Evolutionary conservation across 208 protist genomes (phyloP).

Genomic region (Leishmania arabica): DNA sequence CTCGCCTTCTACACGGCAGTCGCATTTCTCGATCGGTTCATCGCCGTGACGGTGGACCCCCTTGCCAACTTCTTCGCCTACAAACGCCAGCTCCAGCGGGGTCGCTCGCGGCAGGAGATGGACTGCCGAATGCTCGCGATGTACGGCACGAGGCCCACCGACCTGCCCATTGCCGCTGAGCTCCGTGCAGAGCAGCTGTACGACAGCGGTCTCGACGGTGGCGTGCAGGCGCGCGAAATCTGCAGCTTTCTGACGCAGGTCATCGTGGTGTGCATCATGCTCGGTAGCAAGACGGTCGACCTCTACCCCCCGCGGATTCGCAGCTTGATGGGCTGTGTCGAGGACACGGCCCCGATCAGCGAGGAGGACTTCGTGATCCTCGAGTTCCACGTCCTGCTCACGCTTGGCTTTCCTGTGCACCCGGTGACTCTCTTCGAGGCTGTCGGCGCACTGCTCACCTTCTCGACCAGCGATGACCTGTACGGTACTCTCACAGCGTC

Average conservation of each 20-base stretch:
- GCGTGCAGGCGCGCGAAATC: constrained; percentile 32
- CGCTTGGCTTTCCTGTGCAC: constrained; percentile 40
- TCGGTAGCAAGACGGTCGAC: constrained; percentile 78
- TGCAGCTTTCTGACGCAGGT: constrained; percentile 73
- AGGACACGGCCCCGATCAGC: constrained; percentile 38
- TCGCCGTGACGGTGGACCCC: constrained; percentile 42
- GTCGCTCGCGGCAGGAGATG: constrained; percentile 21
- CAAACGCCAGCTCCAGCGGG: constrained; percentile 16
- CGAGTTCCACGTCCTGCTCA: constrained; percentile 49
- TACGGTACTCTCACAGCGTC: constrained; percentile 26
- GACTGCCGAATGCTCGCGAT: constrained; percentile 29
- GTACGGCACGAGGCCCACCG: neutral
- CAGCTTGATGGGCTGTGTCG: constrained; percentile 55
- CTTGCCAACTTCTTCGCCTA: constrained; percentile 33
- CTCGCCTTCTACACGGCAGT: constrained; percentile 68
- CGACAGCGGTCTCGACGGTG: constrained; percentile 9
- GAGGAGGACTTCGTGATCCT: constrained; percentile 54
- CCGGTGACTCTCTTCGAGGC: constrained; percentile 49
- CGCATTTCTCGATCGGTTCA: constrained; percentile 70
- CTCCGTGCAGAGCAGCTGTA: neutral
- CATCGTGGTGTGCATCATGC: constrained; percentile 73
- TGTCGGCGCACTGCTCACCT: constrained; percentile 54
- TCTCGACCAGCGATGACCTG: constrained; percentile 41
- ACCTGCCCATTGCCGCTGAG: neutral
- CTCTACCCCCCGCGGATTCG: constrained; percentile 66